phyloP scores from a whole-genome alignment of 306 rosid genomes.

The Hippophae tibetana region DNA sequence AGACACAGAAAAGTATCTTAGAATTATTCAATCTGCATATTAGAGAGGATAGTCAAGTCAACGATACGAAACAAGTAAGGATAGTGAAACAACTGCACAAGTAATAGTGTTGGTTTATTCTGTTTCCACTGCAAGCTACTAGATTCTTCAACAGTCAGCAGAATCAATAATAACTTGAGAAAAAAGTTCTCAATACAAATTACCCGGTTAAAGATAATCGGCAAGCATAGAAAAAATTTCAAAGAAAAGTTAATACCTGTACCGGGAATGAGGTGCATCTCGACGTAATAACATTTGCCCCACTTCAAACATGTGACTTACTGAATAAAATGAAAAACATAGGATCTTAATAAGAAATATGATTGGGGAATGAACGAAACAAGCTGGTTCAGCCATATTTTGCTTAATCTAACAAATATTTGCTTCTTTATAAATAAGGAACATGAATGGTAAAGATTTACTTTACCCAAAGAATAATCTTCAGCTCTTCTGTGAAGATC shows the following conservation, averaged over 20 bases:
- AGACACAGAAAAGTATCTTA: too few relatives aligned
- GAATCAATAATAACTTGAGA: not conserved
- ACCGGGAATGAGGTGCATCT: conserved; percentile 55
- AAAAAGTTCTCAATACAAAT: not conserved
- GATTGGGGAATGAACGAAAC: not conserved
- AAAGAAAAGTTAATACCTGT: conserved; percentile 36
- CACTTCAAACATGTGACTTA: conserved; percentile 63
- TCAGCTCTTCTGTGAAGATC: conserved; percentile 44
- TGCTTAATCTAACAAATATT: not conserved
- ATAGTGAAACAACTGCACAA: too few relatives aligned
- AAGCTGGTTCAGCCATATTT: not conserved
- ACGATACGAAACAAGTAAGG: not conserved
- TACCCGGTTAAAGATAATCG: not conserved
- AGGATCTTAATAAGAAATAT: not conserved
- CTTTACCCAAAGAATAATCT: conserved; percentile 57
- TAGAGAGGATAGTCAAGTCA: not conserved
- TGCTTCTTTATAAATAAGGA: too few relatives aligned
- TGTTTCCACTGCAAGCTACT: too few relatives aligned
- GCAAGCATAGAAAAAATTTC: not conserved
- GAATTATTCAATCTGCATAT: too few relatives aligned
- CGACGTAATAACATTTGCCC: conserved; percentile 45
- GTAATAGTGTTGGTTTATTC: not conserved
- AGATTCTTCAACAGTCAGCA: not conserved
- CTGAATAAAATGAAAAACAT: conserved; percentile 24
- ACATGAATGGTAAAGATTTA: not conserved